Evolutionary conservation across 441 rosid species (phyloP).

Genomic region (Pelargonium fulgidum): DNA sequence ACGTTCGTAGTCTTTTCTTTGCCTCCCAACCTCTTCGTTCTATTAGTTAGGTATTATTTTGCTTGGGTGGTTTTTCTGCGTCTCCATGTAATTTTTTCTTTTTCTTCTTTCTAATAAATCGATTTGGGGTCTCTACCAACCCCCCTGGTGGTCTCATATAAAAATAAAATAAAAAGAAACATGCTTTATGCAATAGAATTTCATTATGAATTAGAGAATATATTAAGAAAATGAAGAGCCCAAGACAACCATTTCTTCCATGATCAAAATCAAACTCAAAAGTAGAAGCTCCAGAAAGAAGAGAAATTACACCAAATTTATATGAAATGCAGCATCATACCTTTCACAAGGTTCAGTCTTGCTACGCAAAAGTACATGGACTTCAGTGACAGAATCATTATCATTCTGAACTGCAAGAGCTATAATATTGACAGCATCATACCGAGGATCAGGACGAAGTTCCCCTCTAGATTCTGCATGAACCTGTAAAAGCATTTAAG

Average conservation of each 20-base stretch:
- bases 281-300: not conserved
- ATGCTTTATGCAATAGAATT: not conserved
- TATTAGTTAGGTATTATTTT: no score
- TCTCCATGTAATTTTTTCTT: no score
- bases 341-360: slow-evolving; percentile 39
- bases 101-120: no score
- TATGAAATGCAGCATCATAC: slow-evolving; percentile 29
- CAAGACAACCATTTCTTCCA: not conserved
- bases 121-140: no score
- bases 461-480: slow-evolving; percentile 87
- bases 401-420: slow-evolving; percentile 73
- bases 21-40: no score
- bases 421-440: slow-evolving; percentile 67
- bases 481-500: slow-evolving; percentile 44
- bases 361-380: slow-evolving; percentile 51
- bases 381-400: slow-evolving; percentile 36
- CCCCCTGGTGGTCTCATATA: no score
- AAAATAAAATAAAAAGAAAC: no score
- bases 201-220: not conserved
- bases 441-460: slow-evolving; percentile 78
- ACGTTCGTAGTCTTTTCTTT: no score
- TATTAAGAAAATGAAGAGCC: not conserved
- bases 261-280: slow-evolving; percentile 8
- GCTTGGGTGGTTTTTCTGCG: no score
- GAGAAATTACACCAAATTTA: slow-evolving; percentile 10